Base-by-base conservation (phyloP, 331 rosid species). In the Erythrophleum ivorense region DNA sequence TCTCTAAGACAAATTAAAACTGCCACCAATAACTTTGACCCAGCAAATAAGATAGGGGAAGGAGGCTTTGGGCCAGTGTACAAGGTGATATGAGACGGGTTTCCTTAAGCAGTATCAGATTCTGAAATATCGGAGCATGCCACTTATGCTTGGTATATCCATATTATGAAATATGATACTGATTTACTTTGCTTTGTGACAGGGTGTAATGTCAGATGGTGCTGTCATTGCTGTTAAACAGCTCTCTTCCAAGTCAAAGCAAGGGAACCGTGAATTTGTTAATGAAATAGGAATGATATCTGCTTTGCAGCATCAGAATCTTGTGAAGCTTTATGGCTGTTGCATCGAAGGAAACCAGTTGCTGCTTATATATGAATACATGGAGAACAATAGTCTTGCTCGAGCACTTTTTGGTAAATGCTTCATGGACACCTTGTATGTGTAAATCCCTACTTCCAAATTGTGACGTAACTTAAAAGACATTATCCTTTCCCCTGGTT, bases 1-100 rank as follows among this genome's bases (percentile, higher is more conserved):
- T 75, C 91, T 19, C 31, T 89, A 49, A 65, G 87, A 86, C 89
- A 89, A 75, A 91, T 91, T 9, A 87, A 86, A 84, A 75, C 90
- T 40, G 95, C 92, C 65, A 91, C 90, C 5, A 46, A 62, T 70
- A 86, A 89, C 87, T 91, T 91, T 62, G 82, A 89, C 79, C 68
- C 85, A 12, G 21, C 83, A 76, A 81, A 84, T 72, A 91, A 91
- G 88, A 89, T 91, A n/a, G 95, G 95, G 15, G 92, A 91, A 82
- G 91, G 95, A 64, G 91, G 95, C 43, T 89, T 91, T 78, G 95
- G 95, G 60, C 90, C 92, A 36, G 92, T 91, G 50, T 91, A 84
- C 83, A 89, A 87, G 90, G 95, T 89, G 81, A 60, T 60, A 31
- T 55, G 6, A 55, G 11, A 55, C 55, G 70, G 31, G 57, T 43